phyloP scores from a whole-genome alignment of 768 basidiomycete genomes.

The Hygrophorus pudorinus region DNA sequence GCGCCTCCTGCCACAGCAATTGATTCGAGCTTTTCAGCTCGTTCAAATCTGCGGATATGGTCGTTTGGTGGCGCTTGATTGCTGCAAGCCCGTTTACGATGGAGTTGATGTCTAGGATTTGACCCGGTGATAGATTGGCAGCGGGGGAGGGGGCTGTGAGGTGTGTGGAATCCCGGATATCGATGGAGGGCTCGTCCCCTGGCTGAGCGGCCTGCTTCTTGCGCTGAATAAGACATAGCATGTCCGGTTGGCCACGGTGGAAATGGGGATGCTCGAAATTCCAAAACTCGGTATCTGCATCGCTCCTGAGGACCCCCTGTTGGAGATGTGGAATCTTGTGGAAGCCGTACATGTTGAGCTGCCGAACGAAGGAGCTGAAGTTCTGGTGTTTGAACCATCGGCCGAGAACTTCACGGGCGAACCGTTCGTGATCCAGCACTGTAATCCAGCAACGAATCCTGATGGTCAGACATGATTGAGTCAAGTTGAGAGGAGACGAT shows the following conservation, averaged over 20 bases:
- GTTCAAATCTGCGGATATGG: constrained; percentile 84
- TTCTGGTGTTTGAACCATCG: constrained; percentile 98
- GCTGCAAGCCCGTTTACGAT: constrained; percentile 75
- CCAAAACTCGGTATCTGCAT: constrained; percentile 75
- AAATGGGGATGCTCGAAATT: constrained; percentile 92
- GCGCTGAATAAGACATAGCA: constrained; percentile 79
- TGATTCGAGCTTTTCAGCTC: constrained; percentile 84
- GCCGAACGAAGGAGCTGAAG: constrained; percentile 85
- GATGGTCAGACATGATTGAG: constrained; percentile 1
- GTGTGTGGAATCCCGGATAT: constrained; percentile 19
- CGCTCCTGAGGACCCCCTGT: constrained; percentile 82
- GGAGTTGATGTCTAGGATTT: constrained; percentile 65
- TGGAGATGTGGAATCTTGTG: constrained; percentile 94
- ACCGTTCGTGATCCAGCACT: constrained; percentile 90
- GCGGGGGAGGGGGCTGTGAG: constrained; percentile 8
- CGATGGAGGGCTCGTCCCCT: constrained; percentile 26
- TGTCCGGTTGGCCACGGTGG: constrained; percentile 77
- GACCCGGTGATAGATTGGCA: constrained; percentile 29
- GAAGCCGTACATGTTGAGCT: constrained; percentile 95
- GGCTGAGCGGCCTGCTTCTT: constrained; percentile 55
- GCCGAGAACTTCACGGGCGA: constrained; percentile 82
- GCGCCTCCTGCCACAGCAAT: constrained; percentile 86
- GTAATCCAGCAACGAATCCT: constrained; percentile 3
- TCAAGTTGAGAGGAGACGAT: neutral
- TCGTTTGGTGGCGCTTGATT: constrained; percentile 86